Base-by-base conservation (phyloP, 2,329 filamentous ascomycete species). In the Sclerotinia nivalis region DNA sequence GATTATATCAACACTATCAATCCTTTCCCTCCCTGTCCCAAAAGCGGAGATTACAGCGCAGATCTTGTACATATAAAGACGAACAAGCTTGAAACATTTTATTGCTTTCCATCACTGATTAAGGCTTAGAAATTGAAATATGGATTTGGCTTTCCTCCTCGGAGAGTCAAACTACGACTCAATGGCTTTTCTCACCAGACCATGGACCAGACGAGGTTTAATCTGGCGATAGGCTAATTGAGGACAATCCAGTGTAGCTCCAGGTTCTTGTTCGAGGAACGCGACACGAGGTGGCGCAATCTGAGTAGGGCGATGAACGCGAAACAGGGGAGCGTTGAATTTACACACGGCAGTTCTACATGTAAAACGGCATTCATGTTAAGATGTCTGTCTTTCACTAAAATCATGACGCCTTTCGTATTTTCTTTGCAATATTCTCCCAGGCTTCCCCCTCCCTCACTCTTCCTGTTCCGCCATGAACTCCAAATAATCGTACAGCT, bases 381-480 rank as follows among this genome's bases (percentile, higher is more conserved):
- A 10, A 50, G 2, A 15, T 18, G 4, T 28, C 28, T 20, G 31
- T 5, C 15, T 20, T 43, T 43, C 13, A 43, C 40, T 43, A 43
- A 43, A 43, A 43, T 43, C 40, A 43, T 43, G 40, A 15, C 40
- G 12, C 15, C 22, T 52, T 52, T 18, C 47, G 34, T 52, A 69
- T 65, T 47, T 65, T 61, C 28, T 58, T 69, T 12, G 72, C 71
- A 37, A 79, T 72, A 69, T 75, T 74, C 37, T 74, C 71, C 78
- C 78, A 79, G 20, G 77, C 71, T n/a, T 73, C 73, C 4, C 71
- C 72, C 31, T 73, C 74, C 52, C 71, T 71, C 0, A 75, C 69
- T 22, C 66, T 71, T 12, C 74, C 74, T 15, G 58, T 68, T n/a
- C 71, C 71, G n/a, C 71, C 68, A 67, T 77, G 74, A 50, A 79